Base-by-base conservation (phyloP, 2,329 filamentous ascomycete species). In the Talaromyces verruculosus region DNA sequence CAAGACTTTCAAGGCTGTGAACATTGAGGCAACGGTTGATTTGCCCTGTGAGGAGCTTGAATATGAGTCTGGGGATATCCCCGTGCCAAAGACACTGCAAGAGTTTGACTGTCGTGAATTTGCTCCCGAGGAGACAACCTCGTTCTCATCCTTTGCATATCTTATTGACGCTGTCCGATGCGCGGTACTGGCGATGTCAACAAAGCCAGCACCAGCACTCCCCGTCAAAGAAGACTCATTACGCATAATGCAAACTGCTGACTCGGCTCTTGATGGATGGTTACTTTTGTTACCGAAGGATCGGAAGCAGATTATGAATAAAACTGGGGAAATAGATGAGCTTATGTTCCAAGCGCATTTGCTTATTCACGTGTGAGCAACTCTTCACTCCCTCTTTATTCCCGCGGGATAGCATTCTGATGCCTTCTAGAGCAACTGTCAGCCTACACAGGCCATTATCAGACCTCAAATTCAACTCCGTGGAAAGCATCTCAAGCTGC, bases 301-400 rank as follows among this genome's bases (percentile, higher is more conserved):
- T 2, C 72, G 72, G 11, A 73, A 73, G 19, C 70, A 75, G 13
- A 69, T 80, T 39, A 76, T 81, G 73, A 70, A 28, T 15, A 72
- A 63, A 59, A 67, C 39, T 8, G 63, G 63, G 15, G 61, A 74
- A 68, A 61, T 76, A 5, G 75, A 78, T 65, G 75, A 76, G 77
- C 89, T 96, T 83, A 88, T 96, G 75, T 96, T 96, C 77, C 91
- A 95, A 76, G 92, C 91, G 0, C 88, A 92, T 69, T 90, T 94
- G 84, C 89, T 95, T 70, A 83, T 84, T 49, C 78, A 84, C 47
- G 72, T 72, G 74, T 77, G 71, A 69, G 72, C 53, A 45, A 66
- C 7, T 72, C 72, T 15, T 61, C 76, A 5, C 76, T 79, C 49
- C 69, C 77, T 30, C 72, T 73, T 13, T 71, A 77, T 8, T 79